These are phyloP conservation scores for Nymphaea colorata DNA, from an alignment of 164 flowering plant species.

Conservation along the genomic window DNA sequence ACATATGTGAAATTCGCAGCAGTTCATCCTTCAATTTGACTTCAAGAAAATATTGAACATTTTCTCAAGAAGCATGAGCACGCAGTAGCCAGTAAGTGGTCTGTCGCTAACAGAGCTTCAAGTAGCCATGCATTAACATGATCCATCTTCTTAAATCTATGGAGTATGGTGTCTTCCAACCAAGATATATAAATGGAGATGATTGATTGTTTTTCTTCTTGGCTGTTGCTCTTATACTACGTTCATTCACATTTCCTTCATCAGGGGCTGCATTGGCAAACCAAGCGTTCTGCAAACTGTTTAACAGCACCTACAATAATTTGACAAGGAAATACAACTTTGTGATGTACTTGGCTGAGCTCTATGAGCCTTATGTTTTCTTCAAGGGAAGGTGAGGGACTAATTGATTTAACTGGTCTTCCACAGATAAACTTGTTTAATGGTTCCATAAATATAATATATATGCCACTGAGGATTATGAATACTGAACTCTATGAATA, in stretches of 20 bases:
- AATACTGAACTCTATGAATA: not conserved
- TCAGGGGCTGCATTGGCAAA: not conserved
- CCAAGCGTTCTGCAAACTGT: conserved; percentile 14
- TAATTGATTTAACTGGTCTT: not conserved
- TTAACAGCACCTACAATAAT: conserved; percentile 9
- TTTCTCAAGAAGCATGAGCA: no score
- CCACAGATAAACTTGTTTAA: not conserved
- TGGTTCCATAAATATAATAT: not conserved
- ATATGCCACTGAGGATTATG: not conserved
- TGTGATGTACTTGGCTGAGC: conserved; percentile 32
- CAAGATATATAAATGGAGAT: no score
- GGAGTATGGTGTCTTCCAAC: no score
- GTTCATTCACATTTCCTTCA: not conserved
- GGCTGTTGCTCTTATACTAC: no score
- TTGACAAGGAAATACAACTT: conserved; percentile 24
- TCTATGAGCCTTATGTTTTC: conserved; percentile 48
- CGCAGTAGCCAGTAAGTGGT: no score
- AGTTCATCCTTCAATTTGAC: no score
- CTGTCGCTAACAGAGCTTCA: no score
- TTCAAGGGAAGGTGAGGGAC: conserved; percentile 40
- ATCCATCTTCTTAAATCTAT: no score
- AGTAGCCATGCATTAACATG: no score
- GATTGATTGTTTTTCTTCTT: no score
- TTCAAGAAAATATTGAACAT: no score
- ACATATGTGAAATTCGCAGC: no score